Evolutionary conservation across 2,329 filamentous ascomycete species (phyloP).

Genomic region (Fusarium nurragi): DNA sequence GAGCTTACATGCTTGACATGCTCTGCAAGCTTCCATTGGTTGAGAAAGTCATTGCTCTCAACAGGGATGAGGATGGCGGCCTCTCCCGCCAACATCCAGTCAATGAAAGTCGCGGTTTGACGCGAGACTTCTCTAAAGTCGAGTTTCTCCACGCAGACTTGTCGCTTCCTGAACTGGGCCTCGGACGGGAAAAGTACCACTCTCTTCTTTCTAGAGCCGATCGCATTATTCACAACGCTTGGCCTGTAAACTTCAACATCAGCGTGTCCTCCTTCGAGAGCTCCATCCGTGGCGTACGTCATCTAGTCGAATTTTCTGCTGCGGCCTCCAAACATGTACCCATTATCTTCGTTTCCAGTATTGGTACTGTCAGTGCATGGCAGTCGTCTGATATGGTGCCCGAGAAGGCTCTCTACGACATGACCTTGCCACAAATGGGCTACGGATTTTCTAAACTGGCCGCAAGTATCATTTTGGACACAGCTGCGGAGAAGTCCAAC

Average conservation of each 20-base stretch:
- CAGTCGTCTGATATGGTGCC: fast-evolving
- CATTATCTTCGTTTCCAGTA: not conserved
- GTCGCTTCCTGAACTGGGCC: not conserved
- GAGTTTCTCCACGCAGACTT: not conserved
- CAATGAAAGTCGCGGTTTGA: not conserved
- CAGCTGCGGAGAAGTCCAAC: fast-evolving
- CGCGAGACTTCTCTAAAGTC: not conserved
- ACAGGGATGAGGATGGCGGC: not conserved
- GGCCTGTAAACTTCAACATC: constrained; percentile 21
- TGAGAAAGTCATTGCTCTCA: not conserved
- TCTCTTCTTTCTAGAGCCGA: not conserved
- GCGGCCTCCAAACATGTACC: not conserved
- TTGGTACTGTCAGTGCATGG: not conserved
- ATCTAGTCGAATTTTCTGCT: not conserved
- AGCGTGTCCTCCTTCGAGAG: constrained; percentile 2
- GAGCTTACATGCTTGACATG: constrained; percentile 3
- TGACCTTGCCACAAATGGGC: not conserved
- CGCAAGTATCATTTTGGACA: not conserved
- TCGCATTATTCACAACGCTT: constrained; percentile 5
- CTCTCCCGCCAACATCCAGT: not conserved
- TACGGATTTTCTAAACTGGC: constrained; percentile 4
- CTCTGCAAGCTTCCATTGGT: not conserved
- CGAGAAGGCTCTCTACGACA: not conserved
- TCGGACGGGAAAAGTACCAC: not conserved
- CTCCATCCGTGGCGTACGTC: not conserved